Evolutionary conservation across 306 rosid species (phyloP).

Genomic region (Cucurbita maxima): DNA sequence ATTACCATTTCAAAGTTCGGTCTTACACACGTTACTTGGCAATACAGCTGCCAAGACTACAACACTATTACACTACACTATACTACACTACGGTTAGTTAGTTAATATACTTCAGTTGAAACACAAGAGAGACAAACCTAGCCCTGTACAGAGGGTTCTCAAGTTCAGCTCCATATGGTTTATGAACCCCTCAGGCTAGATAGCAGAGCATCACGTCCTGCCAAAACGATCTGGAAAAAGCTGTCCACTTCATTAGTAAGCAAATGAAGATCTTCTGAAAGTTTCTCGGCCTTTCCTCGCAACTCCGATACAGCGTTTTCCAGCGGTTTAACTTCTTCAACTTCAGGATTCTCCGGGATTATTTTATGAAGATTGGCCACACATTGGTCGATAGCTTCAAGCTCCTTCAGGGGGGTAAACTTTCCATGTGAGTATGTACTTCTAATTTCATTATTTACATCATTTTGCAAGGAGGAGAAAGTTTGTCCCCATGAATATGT

Average conservation of each 20-base stretch:
- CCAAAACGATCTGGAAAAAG: slow-evolving; percentile 43
- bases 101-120: background rate
- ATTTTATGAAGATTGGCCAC: slow-evolving; percentile 36
- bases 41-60: background rate
- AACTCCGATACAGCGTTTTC: slow-evolving; percentile 27
- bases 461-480: slow-evolving; percentile 35
- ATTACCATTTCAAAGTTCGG: background rate
- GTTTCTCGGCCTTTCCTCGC: slow-evolving; percentile 24
- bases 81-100: background rate
- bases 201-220: slow-evolving; percentile 55
- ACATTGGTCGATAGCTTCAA: slow-evolving; percentile 39
- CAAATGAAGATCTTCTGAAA: slow-evolving; percentile 52
- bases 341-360: slow-evolving; percentile 28
- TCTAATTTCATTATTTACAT: slow-evolving; percentile 52
- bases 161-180: slow-evolving; percentile 11
- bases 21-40: background rate
- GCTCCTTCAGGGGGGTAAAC: slow-evolving; percentile 36
- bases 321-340: slow-evolving; percentile 11
- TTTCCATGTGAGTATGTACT: slow-evolving; percentile 22
- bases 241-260: slow-evolving; percentile 59
- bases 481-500: slow-evolving; percentile 52
- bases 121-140: background rate
- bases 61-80: background rate
- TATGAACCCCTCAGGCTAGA: slow-evolving; percentile 34
- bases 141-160: background rate